These are phyloP conservation scores for Triticum urartu DNA, from an alignment of 176 grass and related monocot genomes.

Conservation along the genomic window DNA sequence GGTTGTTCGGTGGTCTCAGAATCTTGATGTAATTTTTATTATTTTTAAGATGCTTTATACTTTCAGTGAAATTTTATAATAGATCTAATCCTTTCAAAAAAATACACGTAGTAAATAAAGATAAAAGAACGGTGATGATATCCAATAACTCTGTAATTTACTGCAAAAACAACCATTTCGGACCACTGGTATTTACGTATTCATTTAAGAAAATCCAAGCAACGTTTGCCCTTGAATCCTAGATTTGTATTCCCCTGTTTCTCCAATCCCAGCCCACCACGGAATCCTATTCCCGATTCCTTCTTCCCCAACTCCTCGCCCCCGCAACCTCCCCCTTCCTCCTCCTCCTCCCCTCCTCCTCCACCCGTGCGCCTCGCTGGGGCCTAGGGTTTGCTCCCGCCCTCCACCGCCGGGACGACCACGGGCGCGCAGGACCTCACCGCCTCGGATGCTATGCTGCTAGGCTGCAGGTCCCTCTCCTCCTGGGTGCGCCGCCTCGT, in stretches of 20 bases:
- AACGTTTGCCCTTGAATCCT: constrained; percentile 7
- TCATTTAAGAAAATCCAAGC: neutral
- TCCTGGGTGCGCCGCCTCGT: constrained; percentile 74
- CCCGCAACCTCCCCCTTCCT: neutral
- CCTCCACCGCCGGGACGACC: neutral
- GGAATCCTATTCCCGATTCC: constrained; percentile 34
- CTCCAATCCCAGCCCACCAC: constrained; percentile 21
- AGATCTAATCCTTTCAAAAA: no score
- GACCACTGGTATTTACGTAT: neutral
- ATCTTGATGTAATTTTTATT: no score
- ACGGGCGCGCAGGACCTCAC: neutral
- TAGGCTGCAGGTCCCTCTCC: constrained; percentile 62
- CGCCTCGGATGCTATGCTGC: constrained; percentile 51
- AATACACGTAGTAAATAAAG: no score
- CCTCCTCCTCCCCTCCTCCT: neutral
- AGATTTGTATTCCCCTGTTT: constrained; percentile 5
- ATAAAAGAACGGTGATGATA: no score
- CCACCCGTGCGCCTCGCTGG: neutral
- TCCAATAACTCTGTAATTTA: neutral
- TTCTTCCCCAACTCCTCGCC: neutral
- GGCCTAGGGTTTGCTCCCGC: constrained; percentile 33
- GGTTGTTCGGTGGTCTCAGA: no score
- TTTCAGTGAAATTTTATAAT: no score
- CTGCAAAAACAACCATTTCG: neutral
- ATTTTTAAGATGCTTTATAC: no score